Evolutionary conservation across 208 protist species (phyloP).

Genomic region (Acanthamoeba quina): DNA sequence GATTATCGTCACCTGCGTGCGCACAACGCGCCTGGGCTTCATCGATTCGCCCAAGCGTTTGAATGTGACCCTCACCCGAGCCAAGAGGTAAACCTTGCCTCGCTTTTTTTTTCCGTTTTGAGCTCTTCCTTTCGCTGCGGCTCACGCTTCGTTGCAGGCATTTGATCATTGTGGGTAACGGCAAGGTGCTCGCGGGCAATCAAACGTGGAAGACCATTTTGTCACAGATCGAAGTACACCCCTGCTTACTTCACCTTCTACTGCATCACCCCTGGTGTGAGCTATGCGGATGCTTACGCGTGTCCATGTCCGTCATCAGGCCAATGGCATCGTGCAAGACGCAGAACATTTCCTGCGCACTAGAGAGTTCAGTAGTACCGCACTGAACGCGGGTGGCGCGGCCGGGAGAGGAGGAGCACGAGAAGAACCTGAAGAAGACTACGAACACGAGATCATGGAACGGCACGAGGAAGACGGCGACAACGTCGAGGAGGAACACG

Average conservation of each 20-base stretch:
- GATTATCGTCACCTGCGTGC: conserved; percentile 85
- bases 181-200: conserved; percentile 65
- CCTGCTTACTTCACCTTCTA: not conserved
- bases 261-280: too few species aligned
- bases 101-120: not conserved
- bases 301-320: not conserved
- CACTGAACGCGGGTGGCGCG: not conserved
- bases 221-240: not conserved
- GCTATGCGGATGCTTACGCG: too few species aligned
- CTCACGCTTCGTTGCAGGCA: conserved; percentile 63
- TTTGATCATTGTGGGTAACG: conserved; percentile 82
- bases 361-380: not conserved
- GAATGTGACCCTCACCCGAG: conserved; percentile 89
- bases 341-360: conserved; percentile 53
- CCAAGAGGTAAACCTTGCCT: conserved; percentile 74
- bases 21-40: conserved; percentile 85
- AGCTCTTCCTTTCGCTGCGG: too few species aligned
- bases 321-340: conserved; percentile 12
- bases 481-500: not conserved
- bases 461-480: not conserved
- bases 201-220: conserved; percentile 80
- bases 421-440: not conserved
- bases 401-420: not conserved
- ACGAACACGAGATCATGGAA: not conserved
- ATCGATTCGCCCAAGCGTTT: conserved; percentile 86